phyloP scores from a whole-genome alignment of 1,284 basidiomycete genomes.

The Paramarasmius palmivorus region DNA sequence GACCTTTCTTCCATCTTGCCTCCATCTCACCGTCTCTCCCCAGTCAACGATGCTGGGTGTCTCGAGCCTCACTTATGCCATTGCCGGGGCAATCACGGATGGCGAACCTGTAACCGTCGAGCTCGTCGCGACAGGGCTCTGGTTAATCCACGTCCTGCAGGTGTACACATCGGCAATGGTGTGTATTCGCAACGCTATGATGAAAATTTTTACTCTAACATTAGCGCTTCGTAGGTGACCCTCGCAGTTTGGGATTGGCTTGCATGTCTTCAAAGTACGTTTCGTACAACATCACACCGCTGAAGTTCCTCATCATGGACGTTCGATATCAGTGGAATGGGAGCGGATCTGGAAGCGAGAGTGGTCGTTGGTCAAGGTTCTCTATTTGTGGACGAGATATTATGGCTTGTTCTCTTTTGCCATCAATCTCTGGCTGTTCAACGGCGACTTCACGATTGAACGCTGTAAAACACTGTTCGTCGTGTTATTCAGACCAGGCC shows the following conservation, averaged over 20 bases:
- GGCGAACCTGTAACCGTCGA: not conserved
- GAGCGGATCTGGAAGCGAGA: slow-evolving; percentile 15
- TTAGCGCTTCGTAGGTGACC: not conserved
- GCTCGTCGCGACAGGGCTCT: slow-evolving; percentile 7
- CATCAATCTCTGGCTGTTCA: slow-evolving; percentile 16
- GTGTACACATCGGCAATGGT: slow-evolving; percentile 16
- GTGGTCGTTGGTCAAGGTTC: slow-evolving; percentile 13
- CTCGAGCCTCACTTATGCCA: not conserved
- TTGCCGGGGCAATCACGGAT: not conserved
- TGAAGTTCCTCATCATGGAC: too few relatives aligned
- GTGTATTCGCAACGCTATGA: not conserved
- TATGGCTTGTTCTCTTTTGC: slow-evolving; percentile 13
- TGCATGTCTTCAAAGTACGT: slow-evolving; percentile 1
- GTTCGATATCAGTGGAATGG: slow-evolving; percentile 16
- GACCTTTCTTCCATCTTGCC: not conserved
- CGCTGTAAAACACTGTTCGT: slow-evolving; percentile 12
- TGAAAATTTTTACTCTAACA: not conserved
- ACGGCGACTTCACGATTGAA: slow-evolving; percentile 8
- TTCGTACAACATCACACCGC: not conserved
- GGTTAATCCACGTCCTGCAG: slow-evolving; percentile 15
- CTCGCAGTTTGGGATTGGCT: slow-evolving; percentile 12
- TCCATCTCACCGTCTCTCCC: not conserved
- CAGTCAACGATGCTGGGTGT: not conserved
- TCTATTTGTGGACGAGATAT: slow-evolving; percentile 16
- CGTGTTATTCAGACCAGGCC: not conserved